Percentiles rank a stretch among this genome's conserved stretches.
phyloP scores from a whole-genome alignment of 805 yeast species.

The Saccharomycopsis olivae region DNA sequence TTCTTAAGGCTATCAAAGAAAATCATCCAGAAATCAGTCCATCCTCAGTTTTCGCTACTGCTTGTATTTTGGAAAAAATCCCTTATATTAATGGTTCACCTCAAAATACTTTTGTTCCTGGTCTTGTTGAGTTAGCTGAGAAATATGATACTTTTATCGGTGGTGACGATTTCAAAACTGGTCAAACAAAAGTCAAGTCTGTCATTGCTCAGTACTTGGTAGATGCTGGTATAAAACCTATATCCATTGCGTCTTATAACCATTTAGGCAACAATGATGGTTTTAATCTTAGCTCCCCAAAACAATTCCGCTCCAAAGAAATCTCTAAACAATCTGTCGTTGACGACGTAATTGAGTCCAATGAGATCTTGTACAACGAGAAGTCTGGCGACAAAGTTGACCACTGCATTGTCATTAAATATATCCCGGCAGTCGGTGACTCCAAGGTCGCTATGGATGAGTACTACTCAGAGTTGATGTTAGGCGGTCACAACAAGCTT shows the following conservation, averaged over 20 bases:
- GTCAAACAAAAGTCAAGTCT: constrained; percentile 94
- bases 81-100: constrained; percentile 97
- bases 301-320: constrained; percentile 92
- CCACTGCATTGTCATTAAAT: constrained; percentile 92
- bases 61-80: constrained; percentile 75
- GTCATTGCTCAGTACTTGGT: constrained; percentile 92
- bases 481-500: constrained; percentile 94
- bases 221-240: constrained; percentile 94
- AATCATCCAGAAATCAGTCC: constrained; percentile 85
- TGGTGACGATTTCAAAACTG: constrained; percentile 95
- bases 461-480: constrained; percentile 91
- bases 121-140: constrained; percentile 85
- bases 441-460: constrained; percentile 98
- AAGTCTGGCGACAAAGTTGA: constrained; percentile 71
- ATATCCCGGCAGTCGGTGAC: constrained; percentile 90
- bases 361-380: constrained; percentile 73
- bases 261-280: constrained; percentile 97
- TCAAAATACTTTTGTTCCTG: constrained; percentile 95
- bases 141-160: constrained; percentile 68
- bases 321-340: constrained; percentile 88
- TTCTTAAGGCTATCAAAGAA: constrained; percentile 58
- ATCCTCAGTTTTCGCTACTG: constrained; percentile 89
- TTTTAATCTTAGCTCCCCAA: constrained; percentile 79
- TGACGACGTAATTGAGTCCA: constrained; percentile 87
- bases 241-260: constrained; percentile 90